A percentile compares a stretch with the other conserved stretches of the same genome.
Evolutionary conservation across 169 alveolate genomes (phyloP).

Genomic region (Plasmodium cynomolgi): DNA sequence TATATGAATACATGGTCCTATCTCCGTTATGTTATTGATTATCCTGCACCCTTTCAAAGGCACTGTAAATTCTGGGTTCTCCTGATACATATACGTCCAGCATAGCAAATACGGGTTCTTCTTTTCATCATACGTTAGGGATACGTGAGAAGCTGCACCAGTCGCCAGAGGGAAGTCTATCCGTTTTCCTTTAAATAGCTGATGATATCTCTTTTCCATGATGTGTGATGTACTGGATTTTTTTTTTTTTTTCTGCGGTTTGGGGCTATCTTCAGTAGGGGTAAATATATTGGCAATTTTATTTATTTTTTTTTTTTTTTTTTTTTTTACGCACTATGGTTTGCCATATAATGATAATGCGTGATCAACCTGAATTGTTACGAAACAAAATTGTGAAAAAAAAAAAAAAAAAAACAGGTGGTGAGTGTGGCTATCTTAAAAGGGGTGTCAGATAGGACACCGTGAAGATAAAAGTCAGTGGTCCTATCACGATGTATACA

Average conservation of each 20-base stretch:
- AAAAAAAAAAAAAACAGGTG: not conserved
- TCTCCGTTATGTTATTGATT: constrained; percentile 70
- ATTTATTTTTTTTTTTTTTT: not conserved
- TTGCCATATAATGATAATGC: not conserved
- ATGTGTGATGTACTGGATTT: not conserved
- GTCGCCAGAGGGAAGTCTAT: constrained; percentile 74
- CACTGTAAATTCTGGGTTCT: constrained; percentile 71
- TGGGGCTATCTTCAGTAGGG: not conserved
- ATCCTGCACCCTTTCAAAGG: constrained; percentile 74
- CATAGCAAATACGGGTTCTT: constrained; percentile 70
- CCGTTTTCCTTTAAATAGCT: constrained; percentile 68
- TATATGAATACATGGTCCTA: constrained; percentile 73
- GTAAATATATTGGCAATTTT: not conserved
- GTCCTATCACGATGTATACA: not conserved
- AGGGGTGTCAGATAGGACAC: not conserved
- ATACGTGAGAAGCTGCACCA: constrained; percentile 75
- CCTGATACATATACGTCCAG: constrained; percentile 59
- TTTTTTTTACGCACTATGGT: not conserved
- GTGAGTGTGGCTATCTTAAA: not conserved
- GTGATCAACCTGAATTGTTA: not conserved
- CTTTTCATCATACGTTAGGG: constrained; percentile 73
- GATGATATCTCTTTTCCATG: constrained; percentile 70
- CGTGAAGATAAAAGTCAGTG: not conserved
- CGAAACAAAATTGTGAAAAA: not conserved
- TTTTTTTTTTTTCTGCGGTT: not conserved